phyloP scores from a whole-genome alignment of 2,329 filamentous ascomycete species.

The Colletotrichum spinosum region DNA sequence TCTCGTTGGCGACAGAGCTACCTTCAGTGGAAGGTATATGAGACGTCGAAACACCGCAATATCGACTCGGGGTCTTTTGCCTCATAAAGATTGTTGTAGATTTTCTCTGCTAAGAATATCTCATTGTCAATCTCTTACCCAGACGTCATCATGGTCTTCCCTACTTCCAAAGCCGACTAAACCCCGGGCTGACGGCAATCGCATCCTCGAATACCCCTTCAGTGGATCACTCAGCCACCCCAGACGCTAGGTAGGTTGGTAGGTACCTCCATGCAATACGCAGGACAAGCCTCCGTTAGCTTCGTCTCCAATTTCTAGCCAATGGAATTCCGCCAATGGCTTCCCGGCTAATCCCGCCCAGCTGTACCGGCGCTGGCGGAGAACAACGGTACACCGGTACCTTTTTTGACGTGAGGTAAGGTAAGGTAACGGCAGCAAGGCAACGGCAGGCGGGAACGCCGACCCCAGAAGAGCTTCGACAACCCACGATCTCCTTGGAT shows the following conservation, averaged over 20 bases:
- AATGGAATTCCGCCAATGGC: slow-evolving; percentile 26
- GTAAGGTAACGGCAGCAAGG: slow-evolving; percentile 28
- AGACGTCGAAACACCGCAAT: neutral
- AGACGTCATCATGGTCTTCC: neutral
- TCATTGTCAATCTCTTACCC: neutral
- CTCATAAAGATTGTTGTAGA: neutral
- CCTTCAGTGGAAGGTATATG: neutral
- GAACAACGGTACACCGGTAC: slow-evolving; percentile 7
- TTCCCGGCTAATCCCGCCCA: slow-evolving; percentile 35
- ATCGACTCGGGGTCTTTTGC: neutral
- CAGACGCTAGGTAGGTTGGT: slow-evolving; percentile 1
- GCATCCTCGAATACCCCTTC: slow-evolving; percentile 22
- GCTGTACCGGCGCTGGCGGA: slow-evolving; percentile 29
- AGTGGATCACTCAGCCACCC: slow-evolving; percentile 30
- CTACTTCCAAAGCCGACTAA: neutral
- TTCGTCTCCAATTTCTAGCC: slow-evolving; percentile 6
- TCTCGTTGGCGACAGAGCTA: neutral
- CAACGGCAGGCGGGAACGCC: neutral
- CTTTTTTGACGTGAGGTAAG: slow-evolving; percentile 24
- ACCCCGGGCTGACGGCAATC: neutral
- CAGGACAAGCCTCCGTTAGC: neutral
- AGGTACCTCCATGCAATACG: too few species aligned
- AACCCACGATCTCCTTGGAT: too few species aligned
- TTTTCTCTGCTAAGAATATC: neutral
- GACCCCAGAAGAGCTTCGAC: neutral